Evolutionary conservation across 106 monocot species (phyloP).

Genomic region (Dendrobium chrysotoxum): DNA sequence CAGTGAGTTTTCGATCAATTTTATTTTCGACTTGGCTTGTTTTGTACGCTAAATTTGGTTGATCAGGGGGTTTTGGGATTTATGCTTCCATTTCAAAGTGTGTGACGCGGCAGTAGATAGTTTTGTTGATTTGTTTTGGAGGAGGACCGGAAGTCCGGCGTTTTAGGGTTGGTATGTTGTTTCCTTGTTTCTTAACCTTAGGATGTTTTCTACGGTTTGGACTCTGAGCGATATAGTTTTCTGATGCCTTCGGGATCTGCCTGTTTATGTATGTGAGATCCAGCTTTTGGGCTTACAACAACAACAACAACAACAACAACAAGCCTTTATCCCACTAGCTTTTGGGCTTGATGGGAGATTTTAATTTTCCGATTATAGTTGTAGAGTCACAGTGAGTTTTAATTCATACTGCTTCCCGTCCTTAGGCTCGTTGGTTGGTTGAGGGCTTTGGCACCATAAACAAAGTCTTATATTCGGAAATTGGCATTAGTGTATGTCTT

Average conservation of each 20-base stretch:
- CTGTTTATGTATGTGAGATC: neutral
- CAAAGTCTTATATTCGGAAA: neutral
- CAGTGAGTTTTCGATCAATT: constrained; percentile 6
- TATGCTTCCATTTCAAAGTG: neutral
- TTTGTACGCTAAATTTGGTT: neutral
- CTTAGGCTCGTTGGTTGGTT: neutral
- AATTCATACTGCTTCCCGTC: neutral
- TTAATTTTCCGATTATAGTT: neutral
- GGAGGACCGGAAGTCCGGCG: neutral
- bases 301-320: no score
- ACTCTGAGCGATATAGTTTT: neutral
- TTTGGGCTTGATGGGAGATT: neutral
- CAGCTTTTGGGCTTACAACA: neutral
- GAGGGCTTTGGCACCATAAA: neutral
- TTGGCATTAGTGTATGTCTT: neutral
- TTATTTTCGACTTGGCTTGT: neutral
- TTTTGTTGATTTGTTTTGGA: neutral
- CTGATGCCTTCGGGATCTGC: neutral
- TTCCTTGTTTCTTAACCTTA: neutral
- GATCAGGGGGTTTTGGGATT: neutral
- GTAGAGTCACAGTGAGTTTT: neutral
- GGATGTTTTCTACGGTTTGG: neutral
- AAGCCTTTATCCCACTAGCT: no score
- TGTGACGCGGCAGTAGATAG: neutral
- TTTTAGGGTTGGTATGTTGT: neutral